Evolutionary conservation across 257 asterid species (phyloP).

Genomic region (Verbena officinalis): DNA sequence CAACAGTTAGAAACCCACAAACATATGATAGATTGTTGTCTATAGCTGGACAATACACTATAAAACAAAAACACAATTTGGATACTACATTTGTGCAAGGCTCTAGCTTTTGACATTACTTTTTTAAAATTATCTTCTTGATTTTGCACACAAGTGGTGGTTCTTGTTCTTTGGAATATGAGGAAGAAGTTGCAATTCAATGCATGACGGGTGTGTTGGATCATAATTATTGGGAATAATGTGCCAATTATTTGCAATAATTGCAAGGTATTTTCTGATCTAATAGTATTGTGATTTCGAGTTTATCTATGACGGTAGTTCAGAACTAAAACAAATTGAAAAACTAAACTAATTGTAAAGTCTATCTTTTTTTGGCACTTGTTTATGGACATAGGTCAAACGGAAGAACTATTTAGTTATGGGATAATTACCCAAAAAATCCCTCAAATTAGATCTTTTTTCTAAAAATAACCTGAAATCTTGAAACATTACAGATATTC

Average conservation of each 20-base stretch:
- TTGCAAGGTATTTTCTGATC: neutral
- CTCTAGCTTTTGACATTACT: neutral
- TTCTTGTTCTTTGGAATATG: no score
- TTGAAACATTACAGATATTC: no score
- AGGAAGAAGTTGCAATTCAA: constrained; percentile 10
- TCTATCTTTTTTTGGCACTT: neutral
- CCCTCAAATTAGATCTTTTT: no score
- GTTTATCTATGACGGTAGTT: neutral
- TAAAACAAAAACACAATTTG: constrained; percentile 38
- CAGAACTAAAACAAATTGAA: neutral
- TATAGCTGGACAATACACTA: constrained; percentile 21
- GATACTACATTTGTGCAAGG: constrained; percentile 11
- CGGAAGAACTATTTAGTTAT: neutral
- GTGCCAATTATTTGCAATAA: constrained; percentile 29
- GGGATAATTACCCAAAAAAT: no score
- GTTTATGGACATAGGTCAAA: neutral
- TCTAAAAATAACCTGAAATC: no score
- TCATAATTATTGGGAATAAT: constrained; percentile 32
- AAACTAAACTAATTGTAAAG: neutral
- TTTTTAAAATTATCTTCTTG: constrained; percentile 15
- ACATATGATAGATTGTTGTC: neutral
- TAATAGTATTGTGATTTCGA: neutral
- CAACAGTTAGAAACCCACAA: no score
- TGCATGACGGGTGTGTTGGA: constrained; percentile 12
- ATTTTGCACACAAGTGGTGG: constrained; percentile 19